Conservation (phyloP, 305 asterid genomes). For the Vinca major region DNA sequence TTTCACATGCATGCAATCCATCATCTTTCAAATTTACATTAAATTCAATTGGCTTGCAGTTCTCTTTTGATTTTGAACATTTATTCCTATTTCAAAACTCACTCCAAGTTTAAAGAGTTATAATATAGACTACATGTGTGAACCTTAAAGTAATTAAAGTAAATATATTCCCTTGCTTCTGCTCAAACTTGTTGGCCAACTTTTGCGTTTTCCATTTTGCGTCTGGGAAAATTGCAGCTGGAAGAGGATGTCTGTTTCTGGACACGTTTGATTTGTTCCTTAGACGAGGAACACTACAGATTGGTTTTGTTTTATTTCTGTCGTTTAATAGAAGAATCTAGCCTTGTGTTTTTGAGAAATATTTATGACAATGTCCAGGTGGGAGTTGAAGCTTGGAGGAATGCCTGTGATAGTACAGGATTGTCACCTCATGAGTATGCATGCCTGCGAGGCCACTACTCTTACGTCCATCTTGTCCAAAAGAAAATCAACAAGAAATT, state of each 20-base stretch:
- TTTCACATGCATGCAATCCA: too few relatives aligned
- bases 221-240: background rate
- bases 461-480: constrained; percentile 59
- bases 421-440: constrained; percentile 80
- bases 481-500: constrained; percentile 40
- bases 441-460: constrained; percentile 57
- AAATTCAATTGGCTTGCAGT: too few relatives aligned
- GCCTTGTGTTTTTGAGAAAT: constrained; percentile 1
- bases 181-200: background rate
- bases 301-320: background rate
- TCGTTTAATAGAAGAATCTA: background rate
- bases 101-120: background rate
- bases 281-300: background rate
- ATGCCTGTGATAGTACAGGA: constrained; percentile 57
- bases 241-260: background rate
- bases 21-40: too few relatives aligned
- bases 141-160: background rate
- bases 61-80: too few relatives aligned
- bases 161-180: background rate
- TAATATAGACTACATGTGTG: background rate
- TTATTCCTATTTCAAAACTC: too few relatives aligned
- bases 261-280: background rate
- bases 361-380: constrained; percentile 38
- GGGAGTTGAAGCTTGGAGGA: constrained; percentile 76
- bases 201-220: background rate